Evolutionary conservation across 1,139 yeast species (phyloP).

Genomic region (Taphrina populina): DNA sequence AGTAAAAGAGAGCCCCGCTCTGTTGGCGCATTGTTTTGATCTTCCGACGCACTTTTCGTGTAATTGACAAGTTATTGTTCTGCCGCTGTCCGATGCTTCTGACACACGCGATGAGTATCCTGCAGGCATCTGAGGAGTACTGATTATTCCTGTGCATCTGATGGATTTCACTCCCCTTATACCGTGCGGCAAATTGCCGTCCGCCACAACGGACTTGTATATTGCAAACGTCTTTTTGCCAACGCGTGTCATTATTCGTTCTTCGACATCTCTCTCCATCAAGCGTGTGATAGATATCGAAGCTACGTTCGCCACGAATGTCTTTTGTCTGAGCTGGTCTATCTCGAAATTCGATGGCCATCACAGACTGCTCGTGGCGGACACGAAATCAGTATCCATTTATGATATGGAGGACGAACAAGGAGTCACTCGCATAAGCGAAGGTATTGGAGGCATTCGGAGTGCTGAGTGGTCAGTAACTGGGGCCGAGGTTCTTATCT

Average conservation of each 20-base stretch:
- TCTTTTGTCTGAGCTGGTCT: conserved; percentile 16
- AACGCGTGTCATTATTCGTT: conserved; percentile 27
- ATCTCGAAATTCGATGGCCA: conserved; percentile 23
- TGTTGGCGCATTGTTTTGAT: too few species aligned
- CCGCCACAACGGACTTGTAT: conserved; percentile 17
- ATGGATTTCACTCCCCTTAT: conserved; percentile 30
- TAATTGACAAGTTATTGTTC: too few species aligned
- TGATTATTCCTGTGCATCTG: too few species aligned
- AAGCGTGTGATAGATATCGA: conserved; percentile 30
- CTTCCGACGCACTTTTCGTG: too few species aligned
- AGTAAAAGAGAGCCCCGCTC: too few species aligned
- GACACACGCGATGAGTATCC: too few species aligned
- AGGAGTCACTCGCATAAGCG: conserved; percentile 26
- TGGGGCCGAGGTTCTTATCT: conserved; percentile 38
- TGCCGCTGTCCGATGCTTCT: too few species aligned
- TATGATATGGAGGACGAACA: conserved; percentile 37
- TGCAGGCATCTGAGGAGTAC: too few species aligned
- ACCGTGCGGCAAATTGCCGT: conserved; percentile 15
- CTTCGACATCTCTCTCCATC: conserved; percentile 34
- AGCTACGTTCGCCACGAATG: conserved; percentile 18
- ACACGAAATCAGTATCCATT: conserved; percentile 34
- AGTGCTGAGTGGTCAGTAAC: conserved; percentile 38
- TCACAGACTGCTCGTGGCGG: conserved; percentile 37
- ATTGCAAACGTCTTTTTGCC: conserved; percentile 27
- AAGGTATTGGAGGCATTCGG: conserved; percentile 36